A percentile compares a stretch with the other conserved stretches of the same genome.
phyloP scores from a whole-genome alignment of 1,139 yeast species.

The Magnusiomyces paraingens region DNA sequence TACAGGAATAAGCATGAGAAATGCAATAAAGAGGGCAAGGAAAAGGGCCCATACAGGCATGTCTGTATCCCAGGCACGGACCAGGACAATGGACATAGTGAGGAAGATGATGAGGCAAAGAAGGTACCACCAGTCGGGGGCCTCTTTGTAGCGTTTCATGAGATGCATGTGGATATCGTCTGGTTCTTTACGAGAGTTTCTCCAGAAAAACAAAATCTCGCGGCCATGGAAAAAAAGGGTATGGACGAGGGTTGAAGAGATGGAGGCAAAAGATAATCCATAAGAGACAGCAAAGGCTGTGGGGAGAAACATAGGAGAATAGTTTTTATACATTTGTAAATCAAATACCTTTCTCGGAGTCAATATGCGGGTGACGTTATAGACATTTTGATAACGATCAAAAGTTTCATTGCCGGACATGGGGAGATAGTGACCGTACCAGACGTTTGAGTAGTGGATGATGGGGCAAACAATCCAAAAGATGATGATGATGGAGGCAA shows the following conservation, averaged over 20 bases:
- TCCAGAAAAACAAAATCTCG: conserved; percentile 44
- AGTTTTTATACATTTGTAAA: conserved; percentile 42
- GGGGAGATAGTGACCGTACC: conserved; percentile 49
- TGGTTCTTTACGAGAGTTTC: conserved; percentile 38
- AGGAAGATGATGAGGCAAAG: conserved; percentile 44
- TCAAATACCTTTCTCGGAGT: conserved; percentile 41
- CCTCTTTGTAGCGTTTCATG: conserved; percentile 52
- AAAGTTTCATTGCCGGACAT: conserved; percentile 39
- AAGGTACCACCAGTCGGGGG: conserved; percentile 63
- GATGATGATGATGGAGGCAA: conserved; percentile 40
- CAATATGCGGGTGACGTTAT: conserved; percentile 43
- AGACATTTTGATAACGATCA: conserved; percentile 42
- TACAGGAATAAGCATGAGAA: conserved; percentile 50
- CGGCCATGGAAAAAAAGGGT: conserved; percentile 50
- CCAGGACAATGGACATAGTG: conserved; percentile 44
- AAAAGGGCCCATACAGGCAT: conserved; percentile 48
- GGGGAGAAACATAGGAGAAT: conserved; percentile 58
- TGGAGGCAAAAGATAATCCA: conserved; percentile 59
- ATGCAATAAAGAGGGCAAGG: conserved; percentile 46
- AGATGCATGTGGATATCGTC: conserved; percentile 60
- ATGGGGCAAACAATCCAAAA: conserved; percentile 43
- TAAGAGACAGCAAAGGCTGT: conserved; percentile 58
- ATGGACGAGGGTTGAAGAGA: conserved; percentile 52
- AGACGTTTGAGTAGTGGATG: conserved; percentile 46
- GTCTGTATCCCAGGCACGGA: conserved; percentile 40